These are phyloP conservation scores for Mycena indigotica DNA, from an alignment of 768 basidiomycete species.

Conservation along the genomic window DNA sequence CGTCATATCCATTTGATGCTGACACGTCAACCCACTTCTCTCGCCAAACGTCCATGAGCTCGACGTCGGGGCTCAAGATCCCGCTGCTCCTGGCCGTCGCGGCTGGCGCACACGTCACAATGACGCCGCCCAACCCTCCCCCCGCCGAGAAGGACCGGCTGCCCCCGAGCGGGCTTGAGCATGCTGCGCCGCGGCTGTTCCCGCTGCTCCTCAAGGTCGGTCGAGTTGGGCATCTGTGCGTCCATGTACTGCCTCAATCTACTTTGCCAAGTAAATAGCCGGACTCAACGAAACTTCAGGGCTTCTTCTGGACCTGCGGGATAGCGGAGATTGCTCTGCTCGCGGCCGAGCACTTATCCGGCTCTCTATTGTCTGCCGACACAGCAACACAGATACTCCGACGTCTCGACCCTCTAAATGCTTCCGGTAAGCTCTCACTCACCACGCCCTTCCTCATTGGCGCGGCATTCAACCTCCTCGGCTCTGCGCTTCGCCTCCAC, in stretches of 20 bases:
- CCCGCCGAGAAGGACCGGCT: conserved; percentile 26
- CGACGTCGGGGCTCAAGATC: conserved; percentile 28
- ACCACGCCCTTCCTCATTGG: conserved; percentile 5
- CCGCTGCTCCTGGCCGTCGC: conserved; percentile 28
- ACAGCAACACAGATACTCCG: conserved; percentile 19
- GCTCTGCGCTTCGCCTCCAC: conserved; percentile 1
- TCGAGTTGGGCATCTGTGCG: background rate
- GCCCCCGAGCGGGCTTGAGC: conserved; percentile 25
- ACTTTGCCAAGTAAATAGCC: background rate
- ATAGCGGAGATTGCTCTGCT: conserved; percentile 25
- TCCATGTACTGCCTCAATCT: conserved; percentile 3
- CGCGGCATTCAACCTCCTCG: background rate
- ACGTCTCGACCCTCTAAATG: conserved; percentile 1
- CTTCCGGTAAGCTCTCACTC: background rate
- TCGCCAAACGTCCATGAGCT: too few relatives aligned
- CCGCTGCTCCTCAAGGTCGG: conserved; percentile 28
- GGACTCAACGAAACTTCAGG: conserved; percentile 12
- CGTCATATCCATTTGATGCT: too few relatives aligned
- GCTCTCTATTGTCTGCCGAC: background rate
- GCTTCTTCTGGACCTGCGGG: conserved; percentile 21
- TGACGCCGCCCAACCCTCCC: conserved; percentile 32
- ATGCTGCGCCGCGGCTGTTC: conserved; percentile 12
- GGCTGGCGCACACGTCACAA: conserved; percentile 29
- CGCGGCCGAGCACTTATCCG: conserved; percentile 15
- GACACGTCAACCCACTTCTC: too few relatives aligned